Evolutionary conservation across 108 stramenopile species (phyloP).

Genomic region (Conticribra guillardii): DNA sequence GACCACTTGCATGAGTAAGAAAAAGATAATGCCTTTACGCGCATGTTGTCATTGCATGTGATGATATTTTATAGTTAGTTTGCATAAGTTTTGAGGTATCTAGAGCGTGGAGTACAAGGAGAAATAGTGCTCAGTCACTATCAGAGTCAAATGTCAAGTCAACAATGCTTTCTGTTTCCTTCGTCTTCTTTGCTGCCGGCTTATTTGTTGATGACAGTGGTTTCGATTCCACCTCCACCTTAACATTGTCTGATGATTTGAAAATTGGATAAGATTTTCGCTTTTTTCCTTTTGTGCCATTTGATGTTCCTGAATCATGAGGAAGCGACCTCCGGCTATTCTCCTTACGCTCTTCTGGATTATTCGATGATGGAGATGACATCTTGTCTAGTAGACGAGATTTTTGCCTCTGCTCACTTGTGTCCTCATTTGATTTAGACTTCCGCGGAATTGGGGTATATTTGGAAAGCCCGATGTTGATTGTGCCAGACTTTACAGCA

Average conservation of each 20-base stretch:
- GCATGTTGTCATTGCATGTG: no score
- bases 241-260: neutral
- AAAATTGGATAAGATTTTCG: neutral
- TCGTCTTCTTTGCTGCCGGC: neutral
- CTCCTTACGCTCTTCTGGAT: no score
- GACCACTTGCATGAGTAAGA: no score
- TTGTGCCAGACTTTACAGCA: neutral
- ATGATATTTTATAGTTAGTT: no score
- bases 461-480: neutral
- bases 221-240: neutral
- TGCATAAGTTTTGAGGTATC: no score
- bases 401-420: no score
- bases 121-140: slow-evolving; percentile 25
- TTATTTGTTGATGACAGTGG: neutral
- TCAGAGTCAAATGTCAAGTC: slow-evolving; percentile 34
- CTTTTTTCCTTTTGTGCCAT: neutral
- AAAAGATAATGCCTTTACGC: no score
- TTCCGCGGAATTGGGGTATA: neutral
- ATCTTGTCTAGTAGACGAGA: no score
- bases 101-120: no score
- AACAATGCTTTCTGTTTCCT: slow-evolving; percentile 1
- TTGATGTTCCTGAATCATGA: no score
- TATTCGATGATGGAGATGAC: no score
- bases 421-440: neutral
- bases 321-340: no score